Percentiles rank a stretch among this genome's conserved stretches.
Conservation (phyloP, 305 asterid species). For the Nicotiana rustica region DNA sequence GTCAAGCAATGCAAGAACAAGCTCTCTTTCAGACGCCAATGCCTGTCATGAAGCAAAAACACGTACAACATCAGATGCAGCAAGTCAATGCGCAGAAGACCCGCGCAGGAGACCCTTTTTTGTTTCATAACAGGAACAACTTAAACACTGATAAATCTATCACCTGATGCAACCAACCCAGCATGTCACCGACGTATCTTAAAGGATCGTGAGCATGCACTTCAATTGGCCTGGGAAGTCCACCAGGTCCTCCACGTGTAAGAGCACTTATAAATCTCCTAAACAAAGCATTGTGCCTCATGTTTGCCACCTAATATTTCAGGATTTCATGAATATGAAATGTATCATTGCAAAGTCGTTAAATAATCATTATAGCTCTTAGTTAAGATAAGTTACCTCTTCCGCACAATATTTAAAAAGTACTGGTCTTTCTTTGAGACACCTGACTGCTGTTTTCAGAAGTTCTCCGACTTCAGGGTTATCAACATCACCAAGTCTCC, state of each 20-base stretch:
- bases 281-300: slow-evolving; percentile 96
- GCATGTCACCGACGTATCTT: slow-evolving; percentile 98
- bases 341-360: slow-evolving; percentile 26
- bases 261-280: slow-evolving; percentile 99
- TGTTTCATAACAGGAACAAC: background rate
- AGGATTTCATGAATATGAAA: slow-evolving; percentile 34
- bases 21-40: slow-evolving; percentile 99
- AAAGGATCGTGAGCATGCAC: slow-evolving; percentile 99
- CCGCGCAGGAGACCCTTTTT: background rate
- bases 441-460: slow-evolving; percentile 87
- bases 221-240: slow-evolving; percentile 97
- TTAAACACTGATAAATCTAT: background rate
- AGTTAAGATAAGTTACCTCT: slow-evolving; percentile 65
- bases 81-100: background rate
- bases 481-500: slow-evolving; percentile 91
- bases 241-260: slow-evolving; percentile 99
- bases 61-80: slow-evolving; percentile 35
- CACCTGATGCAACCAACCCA: slow-evolving; percentile 99
- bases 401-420: slow-evolving; percentile 98
- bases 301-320: slow-evolving; percentile 75
- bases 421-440: slow-evolving; percentile 94
- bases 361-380: slow-evolving; percentile 35
- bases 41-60: slow-evolving; percentile 64
- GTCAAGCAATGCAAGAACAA: slow-evolving; percentile 89
- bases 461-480: slow-evolving; percentile 97